Evolutionary conservation across 2,329 filamentous ascomycete species (phyloP).

Genomic region (Teratosphaeria nubilosa): DNA sequence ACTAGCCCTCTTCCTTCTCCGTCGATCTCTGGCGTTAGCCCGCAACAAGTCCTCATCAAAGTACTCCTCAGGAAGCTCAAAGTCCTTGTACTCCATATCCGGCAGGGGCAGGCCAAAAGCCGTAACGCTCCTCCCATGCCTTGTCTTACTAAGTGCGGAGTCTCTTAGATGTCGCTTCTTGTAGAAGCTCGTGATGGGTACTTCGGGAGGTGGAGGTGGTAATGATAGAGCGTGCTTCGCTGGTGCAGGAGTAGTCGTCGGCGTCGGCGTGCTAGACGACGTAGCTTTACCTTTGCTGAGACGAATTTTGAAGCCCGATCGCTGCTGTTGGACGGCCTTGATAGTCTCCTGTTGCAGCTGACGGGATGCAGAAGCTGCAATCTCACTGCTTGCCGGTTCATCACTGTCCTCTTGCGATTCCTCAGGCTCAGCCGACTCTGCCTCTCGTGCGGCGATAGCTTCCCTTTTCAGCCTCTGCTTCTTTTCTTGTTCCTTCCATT

Average conservation of each 20-base stretch:
- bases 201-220: conserved; percentile 29
- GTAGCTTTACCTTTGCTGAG: conserved; percentile 10
- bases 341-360: conserved; percentile 66
- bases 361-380: conserved; percentile 60
- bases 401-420: conserved; percentile 26
- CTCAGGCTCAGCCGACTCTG: conserved; percentile 35
- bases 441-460: conserved; percentile 40
- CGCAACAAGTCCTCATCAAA: conserved; percentile 39
- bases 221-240: conserved; percentile 7
- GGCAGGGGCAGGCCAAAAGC: conserved; percentile 79
- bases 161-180: conserved; percentile 69
- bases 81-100: conserved; percentile 60
- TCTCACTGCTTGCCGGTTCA: conserved; percentile 54
- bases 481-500: conserved; percentile 86
- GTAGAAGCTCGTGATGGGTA: conserved; percentile 70
- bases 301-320: conserved; percentile 9
- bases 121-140: conserved; percentile 59
- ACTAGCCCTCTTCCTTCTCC: conserved; percentile 49
- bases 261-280: conserved; percentile 3
- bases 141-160: conserved; percentile 61
- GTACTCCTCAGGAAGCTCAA: conserved; percentile 60
- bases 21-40: conserved; percentile 52
- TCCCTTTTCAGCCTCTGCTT: conserved; percentile 68
- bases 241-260: conserved; percentile 6
- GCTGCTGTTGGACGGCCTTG: conserved; percentile 35